Conservation (phyloP, 1,284 basidiomycete species). For the Coniophora puteana region DNA sequence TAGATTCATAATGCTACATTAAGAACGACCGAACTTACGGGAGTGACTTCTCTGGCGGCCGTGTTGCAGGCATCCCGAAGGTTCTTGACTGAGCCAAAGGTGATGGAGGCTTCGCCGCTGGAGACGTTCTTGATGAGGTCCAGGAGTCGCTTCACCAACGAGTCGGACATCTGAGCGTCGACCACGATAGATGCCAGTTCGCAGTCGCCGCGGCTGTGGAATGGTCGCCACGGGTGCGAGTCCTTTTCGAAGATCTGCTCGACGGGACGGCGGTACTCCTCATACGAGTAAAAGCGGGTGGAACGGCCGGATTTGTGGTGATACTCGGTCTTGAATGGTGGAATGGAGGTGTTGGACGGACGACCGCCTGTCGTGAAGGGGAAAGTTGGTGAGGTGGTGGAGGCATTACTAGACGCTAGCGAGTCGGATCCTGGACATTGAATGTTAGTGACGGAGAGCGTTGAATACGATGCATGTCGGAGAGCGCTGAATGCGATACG, state of each 20-base stretch:
- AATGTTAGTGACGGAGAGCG: too few relatives aligned
- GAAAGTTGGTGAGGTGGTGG: too few relatives aligned
- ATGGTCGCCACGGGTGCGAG: background rate
- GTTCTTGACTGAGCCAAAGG: conserved; percentile 8
- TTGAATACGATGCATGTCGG: too few relatives aligned
- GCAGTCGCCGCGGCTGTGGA: background rate
- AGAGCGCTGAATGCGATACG: too few relatives aligned
- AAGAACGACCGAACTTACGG: too few relatives aligned
- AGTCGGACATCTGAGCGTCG: too few relatives aligned
- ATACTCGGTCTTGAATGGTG: conserved; percentile 8
- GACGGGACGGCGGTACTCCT: background rate
- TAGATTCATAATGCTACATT: too few relatives aligned
- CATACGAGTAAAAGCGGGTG: conserved; percentile 1
- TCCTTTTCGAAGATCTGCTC: background rate
- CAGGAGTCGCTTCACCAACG: background rate
- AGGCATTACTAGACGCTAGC: too few relatives aligned
- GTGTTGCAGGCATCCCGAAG: background rate
- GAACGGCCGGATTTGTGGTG: background rate
- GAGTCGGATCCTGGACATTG: too few relatives aligned
- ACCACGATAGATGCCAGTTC: conserved; percentile 1
- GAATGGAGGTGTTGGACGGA: too few relatives aligned
- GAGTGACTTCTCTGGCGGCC: too few relatives aligned
- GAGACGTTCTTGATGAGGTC: background rate
- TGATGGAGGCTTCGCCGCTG: background rate
- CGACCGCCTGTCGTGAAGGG: too few relatives aligned